Conservation (phyloP, 495 filamentous ascomycete species). For the Delitschia confertaspora region DNA sequence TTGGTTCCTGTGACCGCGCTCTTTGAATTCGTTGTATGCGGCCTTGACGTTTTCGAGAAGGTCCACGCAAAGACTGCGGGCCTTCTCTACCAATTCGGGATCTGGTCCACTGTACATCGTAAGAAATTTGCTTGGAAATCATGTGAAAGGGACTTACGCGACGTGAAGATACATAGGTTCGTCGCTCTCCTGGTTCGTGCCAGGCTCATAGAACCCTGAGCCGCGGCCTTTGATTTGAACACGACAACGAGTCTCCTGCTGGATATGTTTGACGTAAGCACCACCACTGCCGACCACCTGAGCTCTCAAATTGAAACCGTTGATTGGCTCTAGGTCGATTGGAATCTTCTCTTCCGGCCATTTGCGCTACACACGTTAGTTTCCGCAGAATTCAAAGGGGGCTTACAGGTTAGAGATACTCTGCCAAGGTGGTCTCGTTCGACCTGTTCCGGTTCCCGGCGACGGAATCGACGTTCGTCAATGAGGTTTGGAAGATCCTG, state of each 20-base stretch:
- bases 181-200: constrained; percentile 77
- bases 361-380: constrained; percentile 63
- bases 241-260: constrained; percentile 84
- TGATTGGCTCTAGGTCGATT: constrained; percentile 79
- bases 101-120: constrained; percentile 66
- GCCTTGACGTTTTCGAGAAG: constrained; percentile 73
- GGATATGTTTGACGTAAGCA: constrained; percentile 93
- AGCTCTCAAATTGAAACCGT: constrained; percentile 92
- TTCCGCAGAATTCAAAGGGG: not conserved
- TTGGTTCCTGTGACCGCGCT: constrained; percentile 50
- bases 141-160: constrained; percentile 51
- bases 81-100: constrained; percentile 71
- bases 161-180: constrained; percentile 94
- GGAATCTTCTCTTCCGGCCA: constrained; percentile 95
- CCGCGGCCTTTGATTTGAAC: constrained; percentile 97
- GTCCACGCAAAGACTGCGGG: constrained; percentile 81
- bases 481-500: constrained; percentile 92
- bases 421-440: constrained; percentile 92
- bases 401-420: constrained; percentile 40
- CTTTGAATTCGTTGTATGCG: constrained; percentile 84
- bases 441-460: constrained; percentile 77
- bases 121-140: constrained; percentile 4
- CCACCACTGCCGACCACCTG: constrained; percentile 92
- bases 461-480: constrained; percentile 87
- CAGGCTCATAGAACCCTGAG: constrained; percentile 87